Evolutionary conservation across 2,329 filamentous ascomycete species (phyloP), one percentile per base, ranked within the genome.

Genomic region (Colletotrichum aenigma): DNA sequence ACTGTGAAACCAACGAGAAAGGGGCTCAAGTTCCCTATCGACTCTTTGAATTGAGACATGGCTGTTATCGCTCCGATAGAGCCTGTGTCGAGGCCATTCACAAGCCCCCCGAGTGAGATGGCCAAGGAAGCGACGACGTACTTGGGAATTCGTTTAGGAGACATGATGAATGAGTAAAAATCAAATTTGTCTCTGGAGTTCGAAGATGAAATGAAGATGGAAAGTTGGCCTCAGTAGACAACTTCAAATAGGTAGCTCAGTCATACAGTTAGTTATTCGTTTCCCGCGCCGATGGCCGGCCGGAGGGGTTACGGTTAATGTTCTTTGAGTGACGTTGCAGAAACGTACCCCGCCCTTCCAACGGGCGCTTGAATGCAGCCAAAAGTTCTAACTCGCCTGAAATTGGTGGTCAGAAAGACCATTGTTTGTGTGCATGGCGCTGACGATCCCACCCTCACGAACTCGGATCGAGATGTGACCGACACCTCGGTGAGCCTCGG

Each of bases 1-100:
- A 93, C 90, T 2, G 90, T 88, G n/a, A 93, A 85, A 0, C 91
- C 91, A 69, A 89, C 88, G 6, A 92, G 80, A 0, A 86, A 87
- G 1, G 91, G 84, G 0, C 89, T 89, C 43, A 90, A 84, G 7
- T 80, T 78, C 1, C 90, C 90, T 62, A 92, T 36, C 9, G 80
- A 79, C 4, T 78, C 75, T 1, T 32, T 66, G 71, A 85, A 86
- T 61, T 83, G 80, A 6, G 77, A 66, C 84, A 85, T 85, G 21
- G 79, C 75, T 5, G 79, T 81, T 26, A 84, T 80, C 4, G 81
- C 81, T 3, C 84, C 84, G 62, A 85, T 83, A 1, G 79, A 82
- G 34, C 84, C 83, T 0, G 83, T 85, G 68, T 85, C 83, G 67
- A 81, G 84, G 70, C 84, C 83, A 74, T 84, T 74, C 0, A 6